Conservation (phyloP, 1,284 basidiomycete species). For the Porodaedalea pini region DNA sequence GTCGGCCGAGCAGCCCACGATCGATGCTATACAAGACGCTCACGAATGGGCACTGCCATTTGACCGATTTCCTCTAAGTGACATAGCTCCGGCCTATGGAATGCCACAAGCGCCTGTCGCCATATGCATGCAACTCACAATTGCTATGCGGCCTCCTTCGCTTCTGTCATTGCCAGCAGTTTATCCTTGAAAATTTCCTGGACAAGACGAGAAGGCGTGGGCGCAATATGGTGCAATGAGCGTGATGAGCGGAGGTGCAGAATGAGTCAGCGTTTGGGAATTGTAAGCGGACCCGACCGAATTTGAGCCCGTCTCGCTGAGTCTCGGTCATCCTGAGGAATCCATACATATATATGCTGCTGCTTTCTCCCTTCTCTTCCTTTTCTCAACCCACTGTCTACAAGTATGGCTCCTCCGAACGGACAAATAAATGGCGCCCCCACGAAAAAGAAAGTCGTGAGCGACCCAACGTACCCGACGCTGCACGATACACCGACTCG, state of each 20-base stretch:
- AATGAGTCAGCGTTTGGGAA: background rate
- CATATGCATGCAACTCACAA: too few relatives aligned
- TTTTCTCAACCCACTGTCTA: background rate
- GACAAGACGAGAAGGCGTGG: too few relatives aligned
- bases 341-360: background rate
- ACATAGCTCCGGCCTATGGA: background rate
- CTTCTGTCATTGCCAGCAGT: too few relatives aligned
- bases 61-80: background rate
- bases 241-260: background rate
- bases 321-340: too few relatives aligned
- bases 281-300: background rate
- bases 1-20: too few relatives aligned
- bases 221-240: background rate
- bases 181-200: too few relatives aligned
- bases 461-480: slow-evolving; percentile 18
- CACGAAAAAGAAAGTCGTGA: background rate
- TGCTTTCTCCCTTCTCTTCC: background rate
- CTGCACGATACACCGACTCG: slow-evolving; percentile 4
- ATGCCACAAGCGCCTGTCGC: too few relatives aligned
- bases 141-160: too few relatives aligned
- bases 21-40: too few relatives aligned
- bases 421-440: background rate
- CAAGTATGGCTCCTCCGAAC: background rate
- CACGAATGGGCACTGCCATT: too few relatives aligned
- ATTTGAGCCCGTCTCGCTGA: background rate